A percentile compares a stretch with the other conserved stretches of the same genome.
These are phyloP conservation scores for Salix purpurea DNA, from an alignment of 345 rosid species.

Conservation along the genomic window DNA sequence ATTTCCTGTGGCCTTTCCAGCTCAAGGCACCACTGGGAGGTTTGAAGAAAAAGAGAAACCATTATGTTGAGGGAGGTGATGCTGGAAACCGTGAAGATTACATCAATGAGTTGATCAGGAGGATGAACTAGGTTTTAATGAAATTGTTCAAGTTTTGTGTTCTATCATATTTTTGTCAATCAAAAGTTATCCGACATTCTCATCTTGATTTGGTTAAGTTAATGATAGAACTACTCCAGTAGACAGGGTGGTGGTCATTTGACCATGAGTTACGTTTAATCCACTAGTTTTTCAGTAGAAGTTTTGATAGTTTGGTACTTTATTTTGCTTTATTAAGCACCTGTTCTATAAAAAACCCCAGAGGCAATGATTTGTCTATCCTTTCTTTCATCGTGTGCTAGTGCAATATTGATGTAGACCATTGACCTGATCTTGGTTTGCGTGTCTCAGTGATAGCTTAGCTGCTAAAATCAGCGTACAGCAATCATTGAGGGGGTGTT, in stretches of 20 bases:
- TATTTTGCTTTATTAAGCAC: too few species aligned
- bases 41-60: slow-evolving; percentile 76
- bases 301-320: neutral
- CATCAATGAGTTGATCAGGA: slow-evolving; percentile 74
- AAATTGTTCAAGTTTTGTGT: neutral
- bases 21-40: slow-evolving; percentile 80
- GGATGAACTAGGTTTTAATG: slow-evolving; percentile 61
- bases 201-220: neutral
- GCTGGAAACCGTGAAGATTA: slow-evolving; percentile 82
- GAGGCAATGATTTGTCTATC: neutral
- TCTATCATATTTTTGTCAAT: neutral
- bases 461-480: neutral
- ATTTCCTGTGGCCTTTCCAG: slow-evolving; percentile 84
- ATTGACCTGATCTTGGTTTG: neutral
- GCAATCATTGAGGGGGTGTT: neutral
- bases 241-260: neutral
- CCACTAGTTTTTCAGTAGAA: neutral
- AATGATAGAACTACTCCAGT: neutral
- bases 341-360: neutral
- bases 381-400: neutral
- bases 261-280: neutral
- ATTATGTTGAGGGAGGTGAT: slow-evolving; percentile 88
- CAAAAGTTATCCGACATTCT: neutral
- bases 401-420: neutral
- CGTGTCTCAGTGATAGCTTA: neutral